Evolutionary conservation across 768 basidiomycete species (phyloP).

Genomic region (Kwoniella sp.): DNA sequence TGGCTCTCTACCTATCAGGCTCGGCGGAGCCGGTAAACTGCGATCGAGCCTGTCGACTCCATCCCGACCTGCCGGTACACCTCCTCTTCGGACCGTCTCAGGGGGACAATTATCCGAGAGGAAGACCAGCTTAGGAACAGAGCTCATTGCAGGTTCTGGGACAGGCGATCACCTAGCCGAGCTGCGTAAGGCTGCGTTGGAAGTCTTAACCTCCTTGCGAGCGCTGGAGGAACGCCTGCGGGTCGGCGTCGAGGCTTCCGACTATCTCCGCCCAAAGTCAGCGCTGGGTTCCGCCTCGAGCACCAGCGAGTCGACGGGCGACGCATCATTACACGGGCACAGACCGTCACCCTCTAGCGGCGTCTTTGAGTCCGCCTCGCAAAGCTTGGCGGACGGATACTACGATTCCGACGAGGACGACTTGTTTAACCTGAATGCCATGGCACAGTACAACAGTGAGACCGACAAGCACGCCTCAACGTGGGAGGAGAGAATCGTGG

Average conservation of each 20-base stretch:
- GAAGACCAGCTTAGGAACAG: constrained; percentile 17
- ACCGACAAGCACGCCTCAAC: constrained; percentile 13
- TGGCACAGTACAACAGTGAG: constrained; percentile 16
- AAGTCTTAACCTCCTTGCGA: constrained; percentile 73
- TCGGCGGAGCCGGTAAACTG: constrained; percentile 7
- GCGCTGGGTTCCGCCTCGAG: background rate
- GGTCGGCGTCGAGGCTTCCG: too few relatives aligned
- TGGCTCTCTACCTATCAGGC: background rate
- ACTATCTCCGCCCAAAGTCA: background rate
- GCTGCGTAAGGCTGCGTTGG: constrained; percentile 73
- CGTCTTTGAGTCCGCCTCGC: too few relatives aligned
- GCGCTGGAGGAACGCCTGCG: constrained; percentile 74
- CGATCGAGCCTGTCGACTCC: constrained; percentile 39
- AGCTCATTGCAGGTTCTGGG: background rate
- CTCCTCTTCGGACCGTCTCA: constrained; percentile 18
- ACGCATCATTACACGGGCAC: too few relatives aligned
- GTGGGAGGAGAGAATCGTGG: constrained; percentile 37
- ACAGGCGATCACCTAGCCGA: constrained; percentile 56
- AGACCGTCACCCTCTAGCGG: too few relatives aligned
- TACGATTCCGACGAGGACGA: constrained; percentile 52
- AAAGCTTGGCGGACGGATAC: constrained; percentile 19
- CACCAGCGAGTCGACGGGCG: too few relatives aligned
- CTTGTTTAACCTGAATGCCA: constrained; percentile 57
- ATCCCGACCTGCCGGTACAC: constrained; percentile 32
- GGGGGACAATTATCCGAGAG: constrained; percentile 2